Percentiles rank a stretch among this genome's conserved stretches.
Evolutionary conservation across 2,329 filamentous ascomycete species (phyloP).

Genomic region (Penicillium palitans): DNA sequence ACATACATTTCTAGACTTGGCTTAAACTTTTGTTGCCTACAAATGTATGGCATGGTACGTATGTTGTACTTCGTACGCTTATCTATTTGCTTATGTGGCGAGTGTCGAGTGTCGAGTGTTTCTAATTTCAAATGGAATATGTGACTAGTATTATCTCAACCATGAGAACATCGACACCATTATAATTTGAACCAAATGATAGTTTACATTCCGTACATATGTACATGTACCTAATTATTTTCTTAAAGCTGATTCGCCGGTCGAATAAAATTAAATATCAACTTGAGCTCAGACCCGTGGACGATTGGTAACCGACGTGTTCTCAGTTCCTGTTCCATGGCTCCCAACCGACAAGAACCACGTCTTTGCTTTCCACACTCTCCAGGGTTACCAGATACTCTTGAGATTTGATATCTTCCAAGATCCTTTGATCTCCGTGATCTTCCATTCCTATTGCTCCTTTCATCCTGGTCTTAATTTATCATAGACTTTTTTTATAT

Average conservation of each 20-base stretch:
- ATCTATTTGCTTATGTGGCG: neutral
- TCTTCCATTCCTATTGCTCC: slow-evolving; percentile 1
- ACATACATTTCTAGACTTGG: neutral
- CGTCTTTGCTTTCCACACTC: neutral
- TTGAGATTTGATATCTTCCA: neutral
- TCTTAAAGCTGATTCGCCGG: neutral
- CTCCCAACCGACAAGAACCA: slow-evolving; percentile 18
- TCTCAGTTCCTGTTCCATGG: slow-evolving; percentile 12
- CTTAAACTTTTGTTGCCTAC: neutral
- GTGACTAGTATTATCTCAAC: neutral
- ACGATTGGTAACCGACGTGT: neutral
- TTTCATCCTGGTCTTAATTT: neutral
- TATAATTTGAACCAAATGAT: neutral
- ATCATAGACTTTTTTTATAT: neutral
- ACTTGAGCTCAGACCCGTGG: neutral
- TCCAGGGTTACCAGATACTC: neutral
- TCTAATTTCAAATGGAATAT: neutral
- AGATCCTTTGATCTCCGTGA: slow-evolving; percentile 1
- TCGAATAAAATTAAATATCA: slow-evolving; percentile 1
- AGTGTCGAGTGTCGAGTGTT: neutral
- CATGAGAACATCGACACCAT: neutral
- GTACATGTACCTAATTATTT: neutral
- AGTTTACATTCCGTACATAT: neutral
- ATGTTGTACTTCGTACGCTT: neutral
- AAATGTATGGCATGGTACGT: neutral